Evolutionary conservation across 2,329 filamentous ascomycete species (phyloP).

Genomic region (Xylaria multiplex): DNA sequence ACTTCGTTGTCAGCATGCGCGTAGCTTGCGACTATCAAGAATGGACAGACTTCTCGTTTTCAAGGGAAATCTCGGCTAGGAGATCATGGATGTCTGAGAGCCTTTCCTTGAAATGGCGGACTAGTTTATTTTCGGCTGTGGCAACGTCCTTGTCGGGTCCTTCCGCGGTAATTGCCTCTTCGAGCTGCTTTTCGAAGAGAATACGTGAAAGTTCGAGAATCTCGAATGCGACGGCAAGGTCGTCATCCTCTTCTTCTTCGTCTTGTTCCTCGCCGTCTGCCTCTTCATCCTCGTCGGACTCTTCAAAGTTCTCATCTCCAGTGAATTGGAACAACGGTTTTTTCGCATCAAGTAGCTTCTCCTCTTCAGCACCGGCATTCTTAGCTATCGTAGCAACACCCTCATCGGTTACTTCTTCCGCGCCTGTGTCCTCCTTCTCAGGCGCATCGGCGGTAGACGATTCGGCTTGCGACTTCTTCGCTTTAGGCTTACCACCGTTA

Average conservation of each 20-base stretch:
- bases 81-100: constrained; percentile 94
- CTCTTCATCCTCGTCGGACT: constrained; percentile 78
- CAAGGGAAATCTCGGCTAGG: constrained; percentile 94
- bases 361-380: constrained; percentile 54
- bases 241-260: constrained; percentile 72
- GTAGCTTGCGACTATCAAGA: constrained; percentile 21
- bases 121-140: constrained; percentile 53
- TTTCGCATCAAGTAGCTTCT: constrained; percentile 59
- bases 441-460: constrained; percentile 50
- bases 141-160: constrained; percentile 36
- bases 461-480: constrained; percentile 54
- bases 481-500: constrained; percentile 53
- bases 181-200: constrained; percentile 67
- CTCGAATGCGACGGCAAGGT: constrained; percentile 82
- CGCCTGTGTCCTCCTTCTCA: constrained; percentile 52
- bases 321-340: constrained; percentile 91
- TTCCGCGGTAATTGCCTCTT: constrained; percentile 53
- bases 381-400: constrained; percentile 57
- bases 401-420: constrained; percentile 58
- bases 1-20: constrained; percentile 36
- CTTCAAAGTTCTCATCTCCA: constrained; percentile 92
- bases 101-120: constrained; percentile 79
- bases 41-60: constrained; percentile 78
- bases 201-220: constrained; percentile 83
- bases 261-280: constrained; percentile 52